Evolutionary conservation across 768 basidiomycete genomes (phyloP).

Genomic region (Podaxis sp.): DNA sequence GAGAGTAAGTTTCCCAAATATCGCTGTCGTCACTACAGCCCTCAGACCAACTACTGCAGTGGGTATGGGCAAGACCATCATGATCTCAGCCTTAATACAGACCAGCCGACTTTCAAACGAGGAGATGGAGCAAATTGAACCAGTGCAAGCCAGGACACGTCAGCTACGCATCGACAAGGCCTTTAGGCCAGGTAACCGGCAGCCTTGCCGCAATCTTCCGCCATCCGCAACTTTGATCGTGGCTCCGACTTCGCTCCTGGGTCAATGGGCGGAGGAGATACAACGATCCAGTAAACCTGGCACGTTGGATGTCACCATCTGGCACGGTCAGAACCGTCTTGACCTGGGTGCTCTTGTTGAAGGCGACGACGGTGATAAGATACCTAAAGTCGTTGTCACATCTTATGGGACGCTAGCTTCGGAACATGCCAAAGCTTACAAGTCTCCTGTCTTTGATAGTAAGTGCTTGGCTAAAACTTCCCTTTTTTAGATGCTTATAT

Average conservation of each 20-base stretch:
- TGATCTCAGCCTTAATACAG: constrained; percentile 89
- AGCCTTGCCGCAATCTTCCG: constrained; percentile 27
- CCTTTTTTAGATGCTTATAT: constrained; percentile 9
- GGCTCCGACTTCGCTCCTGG: constrained; percentile 85
- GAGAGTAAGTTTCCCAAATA: constrained; percentile 45
- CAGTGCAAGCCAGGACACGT: constrained; percentile 39
- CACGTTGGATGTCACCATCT: constrained; percentile 65
- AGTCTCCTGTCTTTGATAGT: constrained; percentile 75
- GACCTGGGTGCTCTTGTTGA: constrained; percentile 63
- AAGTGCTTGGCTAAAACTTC: constrained; percentile 19
- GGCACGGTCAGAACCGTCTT: constrained; percentile 88
- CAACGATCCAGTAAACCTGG: constrained; percentile 76
- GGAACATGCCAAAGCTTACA: constrained; percentile 68
- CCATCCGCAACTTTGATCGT: constrained; percentile 82
- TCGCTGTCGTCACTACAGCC: not conserved
- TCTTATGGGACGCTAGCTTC: constrained; percentile 92
- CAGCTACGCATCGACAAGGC: constrained; percentile 64
- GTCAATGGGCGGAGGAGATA: constrained; percentile 96
- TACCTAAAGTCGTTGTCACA: constrained; percentile 81
- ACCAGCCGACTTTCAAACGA: constrained; percentile 58
- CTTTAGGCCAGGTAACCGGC: constrained; percentile 50
- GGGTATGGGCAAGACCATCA: constrained; percentile 97
- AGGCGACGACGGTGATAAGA: constrained; percentile 47
- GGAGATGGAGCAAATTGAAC: constrained; percentile 28
- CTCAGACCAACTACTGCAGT: constrained; percentile 41